Evolutionary conservation across 352 stramenopile genomes (phyloP).

Genomic region (Phytophthora multivora): DNA sequence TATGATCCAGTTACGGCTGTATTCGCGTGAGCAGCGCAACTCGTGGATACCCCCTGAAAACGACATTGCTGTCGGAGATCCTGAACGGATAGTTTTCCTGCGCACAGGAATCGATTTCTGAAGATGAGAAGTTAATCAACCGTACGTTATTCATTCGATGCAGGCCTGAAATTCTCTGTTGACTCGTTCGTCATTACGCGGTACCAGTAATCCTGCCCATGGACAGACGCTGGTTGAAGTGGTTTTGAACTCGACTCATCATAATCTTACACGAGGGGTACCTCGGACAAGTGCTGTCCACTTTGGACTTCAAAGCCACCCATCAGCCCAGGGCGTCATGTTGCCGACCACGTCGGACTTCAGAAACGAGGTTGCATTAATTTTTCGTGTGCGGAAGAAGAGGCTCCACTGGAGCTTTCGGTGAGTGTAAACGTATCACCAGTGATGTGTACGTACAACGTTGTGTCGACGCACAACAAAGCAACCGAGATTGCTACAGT

Average conservation of each 20-base stretch:
- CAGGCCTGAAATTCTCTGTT: background rate
- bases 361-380: background rate
- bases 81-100: conserved; percentile 24
- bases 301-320: too few species aligned
- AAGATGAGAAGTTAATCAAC: background rate
- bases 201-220: background rate
- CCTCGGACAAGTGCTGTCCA: background rate
- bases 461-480: conserved; percentile 6
- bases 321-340: too few species aligned
- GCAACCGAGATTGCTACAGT: conserved; percentile 2
- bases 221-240: background rate
- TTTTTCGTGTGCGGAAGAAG: conserved; percentile 4
- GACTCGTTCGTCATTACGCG: conserved; percentile 1
- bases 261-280: background rate
- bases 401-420: background rate
- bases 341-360: too few species aligned
- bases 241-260: background rate
- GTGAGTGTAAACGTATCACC: too few species aligned
- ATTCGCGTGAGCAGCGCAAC: conserved; percentile 23
- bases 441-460: background rate
- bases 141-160: too few species aligned
- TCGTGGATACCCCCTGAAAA: conserved; percentile 28
- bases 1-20: conserved; percentile 46
- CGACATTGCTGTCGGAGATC: conserved; percentile 33
- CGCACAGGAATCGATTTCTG: conserved; percentile 11